These are phyloP conservation scores for Perkinsus chesapeaki DNA, from an alignment of 169 alveolate genomes.

Conservation along the genomic window DNA sequence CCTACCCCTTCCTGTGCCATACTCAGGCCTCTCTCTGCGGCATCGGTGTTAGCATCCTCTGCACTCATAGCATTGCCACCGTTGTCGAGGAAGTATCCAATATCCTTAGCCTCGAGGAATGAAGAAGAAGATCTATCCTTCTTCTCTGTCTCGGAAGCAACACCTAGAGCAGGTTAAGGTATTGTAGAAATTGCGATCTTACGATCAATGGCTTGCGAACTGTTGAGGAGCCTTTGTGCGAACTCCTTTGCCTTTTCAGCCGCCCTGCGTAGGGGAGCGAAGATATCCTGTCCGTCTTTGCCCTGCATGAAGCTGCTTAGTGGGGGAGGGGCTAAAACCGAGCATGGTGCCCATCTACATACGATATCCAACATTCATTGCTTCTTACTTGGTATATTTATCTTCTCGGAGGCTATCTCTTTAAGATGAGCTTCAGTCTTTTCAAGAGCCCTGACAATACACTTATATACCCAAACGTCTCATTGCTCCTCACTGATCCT, in stretches of 20 bases:
- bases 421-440: not conserved
- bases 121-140: not conserved
- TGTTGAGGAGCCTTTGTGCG: not conserved
- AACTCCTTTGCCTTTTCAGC: not conserved
- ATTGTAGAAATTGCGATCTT: not conserved
- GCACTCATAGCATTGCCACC: not conserved
- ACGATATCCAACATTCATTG: not conserved
- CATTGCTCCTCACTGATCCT: not conserved
- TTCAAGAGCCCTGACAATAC: not conserved
- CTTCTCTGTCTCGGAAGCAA: not conserved
- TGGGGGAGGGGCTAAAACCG: not conserved
- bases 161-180: not conserved
- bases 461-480: not conserved
- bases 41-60: not conserved
- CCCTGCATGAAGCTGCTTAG: not conserved
- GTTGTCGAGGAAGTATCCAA: not conserved
- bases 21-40: constrained; percentile 1
- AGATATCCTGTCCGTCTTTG: not conserved
- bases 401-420: not conserved
- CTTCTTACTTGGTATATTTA: not conserved
- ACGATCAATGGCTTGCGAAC: not conserved
- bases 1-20: not conserved
- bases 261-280: not conserved
- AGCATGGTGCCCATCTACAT: not conserved
- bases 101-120: not conserved